Evolutionary conservation across 73 alveolate genomes (phyloP).

Genomic region (Tetrahymena borealis): DNA sequence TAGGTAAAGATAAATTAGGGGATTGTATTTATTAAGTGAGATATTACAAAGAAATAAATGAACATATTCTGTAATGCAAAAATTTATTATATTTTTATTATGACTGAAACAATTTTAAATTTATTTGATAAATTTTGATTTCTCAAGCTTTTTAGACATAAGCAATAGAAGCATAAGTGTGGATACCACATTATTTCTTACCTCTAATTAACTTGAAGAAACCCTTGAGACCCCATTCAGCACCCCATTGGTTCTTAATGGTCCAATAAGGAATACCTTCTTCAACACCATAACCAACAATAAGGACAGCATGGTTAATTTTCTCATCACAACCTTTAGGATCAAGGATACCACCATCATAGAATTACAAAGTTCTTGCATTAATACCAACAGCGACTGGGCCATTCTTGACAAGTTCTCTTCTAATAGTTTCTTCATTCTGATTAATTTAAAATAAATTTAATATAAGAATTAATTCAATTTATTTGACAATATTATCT

Average conservation of each 20-base stretch:
- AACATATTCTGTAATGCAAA: too few relatives aligned
- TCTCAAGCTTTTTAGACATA: background rate
- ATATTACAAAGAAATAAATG: too few relatives aligned
- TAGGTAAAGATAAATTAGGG: too few relatives aligned
- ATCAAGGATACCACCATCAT: background rate
- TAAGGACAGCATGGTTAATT: slow-evolving; percentile 25
- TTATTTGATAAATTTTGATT: background rate
- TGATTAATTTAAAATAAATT: background rate
- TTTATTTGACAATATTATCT: too few relatives aligned
- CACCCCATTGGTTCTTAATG: slow-evolving; percentile 44
- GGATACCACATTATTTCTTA: background rate
- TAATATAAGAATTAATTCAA: background rate
- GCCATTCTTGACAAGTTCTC: background rate
- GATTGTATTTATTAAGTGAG: too few relatives aligned
- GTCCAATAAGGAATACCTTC: slow-evolving; percentile 44
- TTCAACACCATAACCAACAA: slow-evolving; percentile 49
- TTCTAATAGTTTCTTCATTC: background rate
- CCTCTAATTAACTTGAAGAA: background rate
- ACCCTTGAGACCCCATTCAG: slow-evolving; percentile 37
- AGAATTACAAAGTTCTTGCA: background rate
- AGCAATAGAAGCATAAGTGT: background rate
- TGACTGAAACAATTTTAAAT: too few relatives aligned
- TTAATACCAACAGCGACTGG: background rate
- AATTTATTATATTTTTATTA: too few relatives aligned
- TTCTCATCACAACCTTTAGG: background rate